phyloP scores from a whole-genome alignment of 2,329 filamentous ascomycete species.

The Cyclaneusma minus region DNA sequence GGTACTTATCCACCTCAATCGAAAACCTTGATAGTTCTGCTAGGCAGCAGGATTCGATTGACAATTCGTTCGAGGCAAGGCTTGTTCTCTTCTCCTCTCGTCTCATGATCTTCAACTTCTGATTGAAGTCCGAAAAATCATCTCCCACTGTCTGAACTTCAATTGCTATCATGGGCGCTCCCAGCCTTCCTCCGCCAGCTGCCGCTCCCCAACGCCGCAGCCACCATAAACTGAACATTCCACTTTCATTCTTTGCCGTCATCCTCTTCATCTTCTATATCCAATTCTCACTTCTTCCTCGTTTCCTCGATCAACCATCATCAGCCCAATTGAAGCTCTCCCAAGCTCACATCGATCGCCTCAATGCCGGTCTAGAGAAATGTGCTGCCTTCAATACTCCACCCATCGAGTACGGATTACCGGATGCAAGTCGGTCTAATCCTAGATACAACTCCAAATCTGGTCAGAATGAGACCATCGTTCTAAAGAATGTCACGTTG shows the following conservation, averaged over 20 bases:
- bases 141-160: too few relatives aligned
- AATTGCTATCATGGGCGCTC: too few relatives aligned
- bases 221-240: too few relatives aligned
- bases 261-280: constrained; percentile 9
- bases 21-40: too few relatives aligned
- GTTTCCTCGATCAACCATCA: constrained; percentile 9
- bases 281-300: constrained; percentile 13
- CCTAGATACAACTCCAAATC: constrained; percentile 23
- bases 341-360: constrained; percentile 8
- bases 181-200: too few relatives aligned
- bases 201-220: too few relatives aligned
- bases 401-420: constrained; percentile 10
- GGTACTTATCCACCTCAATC: too few relatives aligned
- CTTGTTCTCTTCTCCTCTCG: too few relatives aligned
- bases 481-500: constrained; percentile 25
- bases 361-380: constrained; percentile 12
- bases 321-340: constrained; percentile 8
- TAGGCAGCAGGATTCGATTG: too few relatives aligned
- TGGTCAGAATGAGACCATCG: constrained; percentile 21
- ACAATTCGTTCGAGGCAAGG: too few relatives aligned
- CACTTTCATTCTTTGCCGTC: constrained; percentile 9
- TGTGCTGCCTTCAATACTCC: constrained; percentile 13
- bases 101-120: too few relatives aligned
- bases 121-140: too few relatives aligned
- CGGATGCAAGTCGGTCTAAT: constrained; percentile 16